Conservation (phyloP, 345 rosid genomes). For the Aquilaria malaccensis region DNA sequence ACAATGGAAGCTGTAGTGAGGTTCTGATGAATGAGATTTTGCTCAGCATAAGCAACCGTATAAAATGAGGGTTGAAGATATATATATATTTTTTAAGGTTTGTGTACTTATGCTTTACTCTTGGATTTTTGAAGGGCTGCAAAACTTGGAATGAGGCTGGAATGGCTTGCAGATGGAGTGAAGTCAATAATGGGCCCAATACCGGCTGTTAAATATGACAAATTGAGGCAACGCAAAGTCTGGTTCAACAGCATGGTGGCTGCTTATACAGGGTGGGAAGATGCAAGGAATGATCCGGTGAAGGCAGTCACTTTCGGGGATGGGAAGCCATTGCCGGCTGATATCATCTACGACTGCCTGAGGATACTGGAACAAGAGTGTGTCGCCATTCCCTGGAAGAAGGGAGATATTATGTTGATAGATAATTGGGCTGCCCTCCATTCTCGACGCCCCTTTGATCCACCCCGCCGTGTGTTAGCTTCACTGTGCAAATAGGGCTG, state of each 20-base stretch:
- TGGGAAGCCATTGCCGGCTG: conserved; percentile 54
- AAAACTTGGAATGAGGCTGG: conserved; percentile 68
- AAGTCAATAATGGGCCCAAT: conserved; percentile 85
- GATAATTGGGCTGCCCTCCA: conserved; percentile 92
- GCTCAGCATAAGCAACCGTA: too few relatives aligned
- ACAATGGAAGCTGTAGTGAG: too few relatives aligned
- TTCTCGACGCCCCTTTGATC: conserved; percentile 56
- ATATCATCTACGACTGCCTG: conserved; percentile 53
- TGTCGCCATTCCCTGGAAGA: conserved; percentile 77
- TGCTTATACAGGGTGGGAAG: conserved; percentile 86
- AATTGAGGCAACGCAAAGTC: conserved; percentile 57
- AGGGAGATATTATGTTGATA: conserved; percentile 66
- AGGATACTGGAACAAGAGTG: conserved; percentile 74
- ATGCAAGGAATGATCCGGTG: conserved; percentile 57
- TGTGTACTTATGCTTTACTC: too few relatives aligned
- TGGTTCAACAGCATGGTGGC: conserved; percentile 98
- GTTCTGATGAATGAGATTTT: too few relatives aligned
- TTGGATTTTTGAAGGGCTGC: conserved; percentile 47
- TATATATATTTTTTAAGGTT: too few relatives aligned
- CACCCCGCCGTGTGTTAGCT: conserved; percentile 80
- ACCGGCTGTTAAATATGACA: conserved; percentile 61
- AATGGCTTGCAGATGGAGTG: conserved; percentile 66
- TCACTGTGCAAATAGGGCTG: conserved; percentile 64
- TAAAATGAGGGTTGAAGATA: too few relatives aligned
- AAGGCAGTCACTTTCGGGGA: conserved; percentile 75